Percentiles rank a stretch among this genome's conserved stretches.
Evolutionary conservation across 2,329 filamentous ascomycete genomes (phyloP).

Genomic region (Colletotrichum agaves): DNA sequence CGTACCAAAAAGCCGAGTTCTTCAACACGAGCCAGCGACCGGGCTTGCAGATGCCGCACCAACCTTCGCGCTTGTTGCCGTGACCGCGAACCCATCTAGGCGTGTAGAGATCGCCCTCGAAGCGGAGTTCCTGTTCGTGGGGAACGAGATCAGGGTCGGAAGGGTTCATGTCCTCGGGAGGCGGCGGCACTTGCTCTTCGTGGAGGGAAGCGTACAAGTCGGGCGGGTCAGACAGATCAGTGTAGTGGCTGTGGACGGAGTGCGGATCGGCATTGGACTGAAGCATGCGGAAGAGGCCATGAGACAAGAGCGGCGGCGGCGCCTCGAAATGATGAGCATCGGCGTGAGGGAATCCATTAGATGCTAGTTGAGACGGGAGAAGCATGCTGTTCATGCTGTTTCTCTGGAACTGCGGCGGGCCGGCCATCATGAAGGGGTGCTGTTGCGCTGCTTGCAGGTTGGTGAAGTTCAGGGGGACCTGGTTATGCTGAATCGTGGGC

Average conservation of each 20-base stretch:
- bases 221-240: slow-evolving; percentile 78
- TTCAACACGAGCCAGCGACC: slow-evolving; percentile 88
- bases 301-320: slow-evolving; percentile 72
- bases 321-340: slow-evolving; percentile 67
- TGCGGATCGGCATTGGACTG: slow-evolving; percentile 80
- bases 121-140: slow-evolving; percentile 82
- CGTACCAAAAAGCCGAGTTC: slow-evolving; percentile 93
- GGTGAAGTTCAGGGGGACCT: slow-evolving; percentile 63
- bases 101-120: slow-evolving; percentile 84
- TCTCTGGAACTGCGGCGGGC: slow-evolving; percentile 60
- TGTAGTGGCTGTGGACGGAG: slow-evolving; percentile 74
- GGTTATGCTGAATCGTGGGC: slow-evolving; percentile 56
- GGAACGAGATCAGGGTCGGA: slow-evolving; percentile 79
- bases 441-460: slow-evolving; percentile 67
- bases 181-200: slow-evolving; percentile 78
- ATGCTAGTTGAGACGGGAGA: slow-evolving; percentile 53
- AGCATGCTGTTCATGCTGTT: slow-evolving; percentile 74
- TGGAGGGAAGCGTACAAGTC: slow-evolving; percentile 80
- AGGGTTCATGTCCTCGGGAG: slow-evolving; percentile 84
- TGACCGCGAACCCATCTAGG: slow-evolving; percentile 86
- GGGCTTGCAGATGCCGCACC: slow-evolving; percentile 90
- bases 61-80: slow-evolving; percentile 88
- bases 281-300: slow-evolving; percentile 78
- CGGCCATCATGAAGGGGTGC: slow-evolving; percentile 65
- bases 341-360: slow-evolving; percentile 54